Percentiles rank a stretch among this genome's conserved stretches.
phyloP scores from a whole-genome alignment of 768 basidiomycete species.

The Roridomyces roridus region DNA sequence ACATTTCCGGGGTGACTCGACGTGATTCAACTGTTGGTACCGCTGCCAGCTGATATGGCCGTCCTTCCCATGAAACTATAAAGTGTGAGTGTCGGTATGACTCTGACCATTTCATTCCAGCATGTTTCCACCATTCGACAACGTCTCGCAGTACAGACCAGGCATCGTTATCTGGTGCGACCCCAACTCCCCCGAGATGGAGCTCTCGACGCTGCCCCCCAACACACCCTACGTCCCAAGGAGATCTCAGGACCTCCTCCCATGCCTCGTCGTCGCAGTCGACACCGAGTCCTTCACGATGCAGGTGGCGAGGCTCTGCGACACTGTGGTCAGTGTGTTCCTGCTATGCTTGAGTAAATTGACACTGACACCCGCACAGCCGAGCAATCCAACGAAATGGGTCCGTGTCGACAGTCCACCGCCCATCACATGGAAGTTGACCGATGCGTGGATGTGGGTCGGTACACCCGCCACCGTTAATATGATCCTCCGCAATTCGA shows the following conservation, averaged over 20 bases:
- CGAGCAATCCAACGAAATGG: not conserved
- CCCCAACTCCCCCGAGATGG: constrained; percentile 12
- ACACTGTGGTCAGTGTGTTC: constrained; percentile 8
- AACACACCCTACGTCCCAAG: constrained; percentile 6
- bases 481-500: not conserved
- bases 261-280: constrained; percentile 21
- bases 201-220: constrained; percentile 3
- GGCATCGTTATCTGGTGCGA: constrained; percentile 37
- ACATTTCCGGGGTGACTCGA: too few species aligned
- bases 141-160: constrained; percentile 13
- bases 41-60: too few species aligned
- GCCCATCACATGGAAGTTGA: not conserved
- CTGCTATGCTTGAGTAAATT: too few species aligned
- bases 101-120: not conserved
- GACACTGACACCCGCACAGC: not conserved
- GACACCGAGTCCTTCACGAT: not conserved
- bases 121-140: constrained; percentile 21
- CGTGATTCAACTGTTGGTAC: too few species aligned
- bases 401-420: not conserved
- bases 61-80: too few species aligned
- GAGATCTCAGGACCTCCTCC: constrained; percentile 9
- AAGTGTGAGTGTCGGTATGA: too few species aligned
- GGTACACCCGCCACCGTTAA: not conserved
- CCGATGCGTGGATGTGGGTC: constrained; percentile 5
- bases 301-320: constrained; percentile 16